A percentile compares a stretch with the other conserved stretches of the same genome.
Conservation (phyloP, 352 stramenopile genomes). For the Phytophthora boehmeriae region DNA sequence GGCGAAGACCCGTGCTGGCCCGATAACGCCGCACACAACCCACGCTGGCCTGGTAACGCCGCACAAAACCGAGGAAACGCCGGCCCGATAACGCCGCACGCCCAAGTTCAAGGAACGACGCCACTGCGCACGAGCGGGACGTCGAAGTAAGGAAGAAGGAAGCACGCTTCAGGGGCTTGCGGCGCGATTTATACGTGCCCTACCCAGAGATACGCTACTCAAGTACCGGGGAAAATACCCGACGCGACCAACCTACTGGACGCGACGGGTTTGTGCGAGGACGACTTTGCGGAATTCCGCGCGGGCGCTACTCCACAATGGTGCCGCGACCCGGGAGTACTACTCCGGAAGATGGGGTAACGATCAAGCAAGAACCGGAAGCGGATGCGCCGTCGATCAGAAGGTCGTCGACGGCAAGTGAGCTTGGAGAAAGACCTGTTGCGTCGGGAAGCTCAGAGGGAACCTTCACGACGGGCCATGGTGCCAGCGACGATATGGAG, state of each 20-base stretch:
- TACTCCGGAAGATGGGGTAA: slow-evolving; percentile 11
- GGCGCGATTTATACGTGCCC: too few relatives aligned
- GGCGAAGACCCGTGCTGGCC: too few relatives aligned
- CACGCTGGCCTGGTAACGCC: too few relatives aligned
- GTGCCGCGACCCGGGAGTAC: slow-evolving; percentile 21
- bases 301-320: slow-evolving; percentile 15
- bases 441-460: slow-evolving; percentile 10
- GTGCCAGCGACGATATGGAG: slow-evolving; percentile 5
- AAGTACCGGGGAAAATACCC: slow-evolving; percentile 8
- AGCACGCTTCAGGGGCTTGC: too few relatives aligned
- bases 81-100: too few relatives aligned
- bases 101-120: too few relatives aligned
- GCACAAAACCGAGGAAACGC: too few relatives aligned
- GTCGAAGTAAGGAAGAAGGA: too few relatives aligned
- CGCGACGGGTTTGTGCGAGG: slow-evolving; percentile 2
- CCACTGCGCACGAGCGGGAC: too few relatives aligned
- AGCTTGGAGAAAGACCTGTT: neutral
- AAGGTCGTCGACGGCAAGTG: slow-evolving; percentile 6
- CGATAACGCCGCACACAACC: too few relatives aligned
- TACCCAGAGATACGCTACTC: slow-evolving; percentile 6
- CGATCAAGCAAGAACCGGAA: neutral
- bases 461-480: slow-evolving; percentile 5
- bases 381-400: slow-evolving; percentile 3
- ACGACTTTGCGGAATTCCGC: neutral
- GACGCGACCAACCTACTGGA: neutral